Percentiles rank a stretch among this genome's conserved stretches.
Evolutionary conservation across 2,329 filamentous ascomycete species (phyloP).

Genomic region (Trichoderma cornu-damae): DNA sequence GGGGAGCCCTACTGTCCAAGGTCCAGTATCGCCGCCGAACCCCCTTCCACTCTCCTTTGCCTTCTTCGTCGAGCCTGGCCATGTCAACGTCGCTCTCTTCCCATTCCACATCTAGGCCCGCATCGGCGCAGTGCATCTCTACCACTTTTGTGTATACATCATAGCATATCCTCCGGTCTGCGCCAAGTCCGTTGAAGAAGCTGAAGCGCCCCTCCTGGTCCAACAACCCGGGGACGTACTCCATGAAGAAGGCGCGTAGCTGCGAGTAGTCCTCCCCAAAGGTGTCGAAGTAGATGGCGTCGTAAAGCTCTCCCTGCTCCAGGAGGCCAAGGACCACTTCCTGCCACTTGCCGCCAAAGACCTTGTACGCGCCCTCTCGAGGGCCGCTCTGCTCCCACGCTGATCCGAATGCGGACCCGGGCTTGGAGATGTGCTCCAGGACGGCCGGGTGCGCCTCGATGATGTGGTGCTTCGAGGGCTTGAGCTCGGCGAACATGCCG

Average conservation of each 20-base stretch:
- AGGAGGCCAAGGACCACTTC: constrained; percentile 67
- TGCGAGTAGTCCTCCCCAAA: constrained; percentile 92
- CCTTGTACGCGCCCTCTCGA: constrained; percentile 62
- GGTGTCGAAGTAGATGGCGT: constrained; percentile 95
- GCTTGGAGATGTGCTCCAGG: constrained; percentile 54
- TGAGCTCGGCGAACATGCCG: constrained; percentile 63
- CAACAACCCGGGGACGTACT: constrained; percentile 76
- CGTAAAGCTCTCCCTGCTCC: constrained; percentile 64
- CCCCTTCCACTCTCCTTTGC: constrained; percentile 77
- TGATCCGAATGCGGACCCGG: constrained; percentile 48
- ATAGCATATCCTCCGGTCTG: constrained; percentile 87
- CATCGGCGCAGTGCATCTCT: constrained; percentile 85
- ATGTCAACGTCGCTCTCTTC: constrained; percentile 68
- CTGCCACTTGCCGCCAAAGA: constrained; percentile 71
- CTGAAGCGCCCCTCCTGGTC: constrained; percentile 70
- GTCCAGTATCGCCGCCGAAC: constrained; percentile 88
- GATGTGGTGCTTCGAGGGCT: constrained; percentile 70
- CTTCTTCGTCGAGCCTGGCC: constrained; percentile 57
- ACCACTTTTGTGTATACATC: constrained; percentile 92
- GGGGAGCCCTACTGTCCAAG: constrained; percentile 55
- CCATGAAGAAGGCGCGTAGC: constrained; percentile 80
- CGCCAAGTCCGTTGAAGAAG: constrained; percentile 87
- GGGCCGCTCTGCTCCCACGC: constrained; percentile 52
- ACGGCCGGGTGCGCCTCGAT: constrained; percentile 81
- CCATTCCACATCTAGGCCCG: constrained; percentile 87